Base-by-base conservation (phyloP, 176 grass and related monocot genomes). In the Luzula sylvatica region DNA sequence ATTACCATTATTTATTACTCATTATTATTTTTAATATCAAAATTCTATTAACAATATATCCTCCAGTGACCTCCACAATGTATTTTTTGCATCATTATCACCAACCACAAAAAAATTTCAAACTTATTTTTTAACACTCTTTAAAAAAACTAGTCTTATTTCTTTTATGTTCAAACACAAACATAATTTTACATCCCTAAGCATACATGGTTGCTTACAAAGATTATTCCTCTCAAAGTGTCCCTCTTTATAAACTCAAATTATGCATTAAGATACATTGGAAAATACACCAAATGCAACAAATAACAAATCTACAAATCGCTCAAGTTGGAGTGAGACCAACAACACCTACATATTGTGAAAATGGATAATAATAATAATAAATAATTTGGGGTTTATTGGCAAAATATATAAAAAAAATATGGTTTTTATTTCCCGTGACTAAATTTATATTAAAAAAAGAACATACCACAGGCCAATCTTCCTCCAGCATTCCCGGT, bases 401-500 rank as follows among this genome's bases (percentile, higher is more conserved):
- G n/a, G n/a, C n/a, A n/a, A 46, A 46, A 46, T 46, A 60, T 39
- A 49, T 32, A 49, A 21, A 61, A 15, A 9, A 61, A 17, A n/a
- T 27, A 35, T 35, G 30, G 9, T 35, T 35, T 35, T 35, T 35
- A 4, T 35, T 35, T 35, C 30, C 30, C 5, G 30, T 35, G 9
- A 35, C 5, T 35, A 35, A 35, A 35, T 35, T 35, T n/a, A 35
- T 7, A 35, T 35, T 35, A 35, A 35, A 35, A 24, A 11, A 28
- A 65, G 40, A 78, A 41, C 35, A 58, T 75, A 98, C 92, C 92
- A 17, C 92, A 90, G 71, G 92, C 92, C 78, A 98, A 77, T 80
- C 92, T 79, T 46, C 92, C 92, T 78, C 92, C 92, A 54, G 92
- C 92, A 65, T 98, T 98, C 86, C 92, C 85, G 42, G 92, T 98